Base-by-base conservation (phyloP, 2,329 filamentous ascomycete species). In the Knoxdaviesia proteae region DNA sequence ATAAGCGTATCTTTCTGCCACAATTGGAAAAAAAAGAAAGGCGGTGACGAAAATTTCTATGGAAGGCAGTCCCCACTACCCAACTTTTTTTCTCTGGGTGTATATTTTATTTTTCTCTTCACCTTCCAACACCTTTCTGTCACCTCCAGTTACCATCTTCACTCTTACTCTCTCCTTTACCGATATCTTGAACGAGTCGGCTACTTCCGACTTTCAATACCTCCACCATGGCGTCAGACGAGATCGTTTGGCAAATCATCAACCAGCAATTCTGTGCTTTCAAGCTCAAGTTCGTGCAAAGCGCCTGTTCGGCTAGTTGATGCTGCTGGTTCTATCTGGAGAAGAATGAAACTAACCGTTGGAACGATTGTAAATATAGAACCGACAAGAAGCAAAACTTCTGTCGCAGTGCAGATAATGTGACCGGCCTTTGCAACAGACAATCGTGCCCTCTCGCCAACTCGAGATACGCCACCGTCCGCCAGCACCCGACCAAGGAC, bases 221-320 rank as follows among this genome's bases (percentile, higher is more conserved):
- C 44, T 55, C 34, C 54, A 62, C 46, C 45, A 92, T 90, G 82
- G 76, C 83, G 45, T 92, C 84, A 48, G 88, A 96, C 68, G 88
- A 96, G 62, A 92, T 96, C 50, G 80, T 96, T 49, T 98, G 90
- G 90, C 78, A 87, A 59, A 83, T 94, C 45, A 94, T 94, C 51
- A 92, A 93, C 62, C 83, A 90, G 62, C 82, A 88, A 57, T 92
- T 90, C 59, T 96, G 90, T 66, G 79, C 81, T 42, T 96, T 87
- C 69, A 94, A 94, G 58, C 68, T 96, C 51, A 94, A 93, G 76
- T 84, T 63, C 52, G 73, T 52, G 32, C 30, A 10, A 32, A 6
- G 29, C 39, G 9, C 30, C 31, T 29, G 2, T 20, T 20, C 20
- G 2, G 20, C 20, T 3, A 20, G 20, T 20, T 20, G 3, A 20